Evolutionary conservation across 768 basidiomycete genomes (phyloP), one percentile per base, ranked within the genome.

Genomic region (Omphalotus guepiniiformis): DNA sequence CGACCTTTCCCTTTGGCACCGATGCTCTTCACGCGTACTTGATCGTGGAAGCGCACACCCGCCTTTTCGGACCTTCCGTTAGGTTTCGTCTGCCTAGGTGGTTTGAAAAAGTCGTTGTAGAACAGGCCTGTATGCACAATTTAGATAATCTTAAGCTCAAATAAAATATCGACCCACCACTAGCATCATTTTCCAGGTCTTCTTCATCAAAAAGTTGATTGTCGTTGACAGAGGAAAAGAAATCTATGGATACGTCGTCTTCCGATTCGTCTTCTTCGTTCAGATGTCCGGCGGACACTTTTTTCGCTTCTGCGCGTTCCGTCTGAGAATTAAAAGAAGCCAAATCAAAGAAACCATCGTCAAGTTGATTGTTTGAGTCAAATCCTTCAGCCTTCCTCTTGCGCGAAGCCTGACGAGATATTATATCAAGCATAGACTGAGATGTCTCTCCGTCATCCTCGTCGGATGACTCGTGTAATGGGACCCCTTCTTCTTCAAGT

Each of bases 271-370:
- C 79, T 32, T 75, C 76, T 27, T 67, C 70, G 28, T 74, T 74
- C 19, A 88, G 70, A 22, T 66, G 69, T 16, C 90, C 92, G 57
- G 70, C 71, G 2, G 83, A 82, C 8, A 78, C 73, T 13, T 68
- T 72, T 49, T 66, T 75, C 12, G 83, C 78, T 63, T 95, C 93
- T 2, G 82, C 78, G 54, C 78, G 79, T 61, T 90, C 88, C 2
- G 85, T 85, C 61, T 93, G 82, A 2, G 82, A 75, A 57, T 98
- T 96, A 72, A 99, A 99, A 16, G 80, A 74, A 23, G 80, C 79
- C 39, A 99, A 75, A 52, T 86, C 77, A 66, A 98, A 98, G 70
- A 98, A 98, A 12, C 74, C 81, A 60, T 98, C 95, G 63, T 97
- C 85, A 23, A 97, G 76, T 35, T 75, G 74, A 34, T 63, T 57